Evolutionary conservation across 768 basidiomycete species (phyloP).

Genomic region (Leccinum barrowsii): DNA sequence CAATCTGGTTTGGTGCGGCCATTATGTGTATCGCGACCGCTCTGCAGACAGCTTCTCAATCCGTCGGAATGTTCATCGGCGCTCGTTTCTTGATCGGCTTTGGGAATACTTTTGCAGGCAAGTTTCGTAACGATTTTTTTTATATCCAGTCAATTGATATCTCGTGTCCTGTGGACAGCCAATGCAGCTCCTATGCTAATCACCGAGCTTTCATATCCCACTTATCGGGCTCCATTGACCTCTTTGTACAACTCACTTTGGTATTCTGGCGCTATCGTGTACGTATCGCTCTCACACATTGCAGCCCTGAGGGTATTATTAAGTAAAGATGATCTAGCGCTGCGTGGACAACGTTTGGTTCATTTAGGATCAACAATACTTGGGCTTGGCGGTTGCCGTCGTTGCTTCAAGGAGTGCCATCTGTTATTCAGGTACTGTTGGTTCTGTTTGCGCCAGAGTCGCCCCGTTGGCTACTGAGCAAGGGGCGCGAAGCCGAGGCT

Average conservation of each 20-base stretch:
- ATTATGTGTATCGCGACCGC: constrained; percentile 68
- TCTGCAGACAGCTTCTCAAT: constrained; percentile 65
- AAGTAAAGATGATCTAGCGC: constrained; percentile 36
- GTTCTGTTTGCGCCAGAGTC: constrained; percentile 76
- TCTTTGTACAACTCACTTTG: constrained; percentile 80
- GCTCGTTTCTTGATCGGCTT: constrained; percentile 78
- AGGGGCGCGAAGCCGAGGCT: constrained; percentile 68
- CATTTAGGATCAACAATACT: constrained; percentile 60
- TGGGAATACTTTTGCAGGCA: constrained; percentile 66
- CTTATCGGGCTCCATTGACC: constrained; percentile 74
- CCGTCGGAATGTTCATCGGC: constrained; percentile 78
- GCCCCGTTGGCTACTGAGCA: constrained; percentile 77
- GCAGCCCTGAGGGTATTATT: too few species aligned
- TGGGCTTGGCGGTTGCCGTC: constrained; percentile 87
- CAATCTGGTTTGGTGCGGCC: constrained; percentile 63
- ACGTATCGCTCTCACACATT: constrained; percentile 20
- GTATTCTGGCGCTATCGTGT: constrained; percentile 84
- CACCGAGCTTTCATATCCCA: constrained; percentile 79
- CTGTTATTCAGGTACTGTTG: constrained; percentile 60
- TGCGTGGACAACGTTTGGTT: constrained; percentile 82
- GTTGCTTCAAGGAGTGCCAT: constrained; percentile 65
- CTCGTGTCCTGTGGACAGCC: constrained; percentile 29
- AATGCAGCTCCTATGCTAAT: constrained; percentile 80
- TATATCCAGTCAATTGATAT: neutral
- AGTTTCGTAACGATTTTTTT: constrained; percentile 12